phyloP scores from a whole-genome alignment of 108 stramenopile genomes.

The Poteriospumella lacustris region DNA sequence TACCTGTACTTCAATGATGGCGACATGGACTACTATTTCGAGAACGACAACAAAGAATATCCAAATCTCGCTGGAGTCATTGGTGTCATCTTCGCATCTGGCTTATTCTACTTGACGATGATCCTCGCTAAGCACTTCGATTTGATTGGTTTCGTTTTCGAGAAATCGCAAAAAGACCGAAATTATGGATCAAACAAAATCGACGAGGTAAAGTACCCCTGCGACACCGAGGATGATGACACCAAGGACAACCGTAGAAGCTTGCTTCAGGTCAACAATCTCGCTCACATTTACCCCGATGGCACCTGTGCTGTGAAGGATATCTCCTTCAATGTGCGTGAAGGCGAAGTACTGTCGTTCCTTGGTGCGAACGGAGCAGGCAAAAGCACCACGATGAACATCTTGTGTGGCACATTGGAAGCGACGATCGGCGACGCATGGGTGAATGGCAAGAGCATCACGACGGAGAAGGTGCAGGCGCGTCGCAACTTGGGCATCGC shows the following conservation, averaged over 20 bases:
- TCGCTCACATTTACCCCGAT: conserved; percentile 30
- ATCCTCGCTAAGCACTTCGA: conserved; percentile 16
- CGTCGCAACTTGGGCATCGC: conserved; percentile 19
- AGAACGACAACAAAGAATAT: not conserved
- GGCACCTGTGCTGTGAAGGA: conserved; percentile 30
- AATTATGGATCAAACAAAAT: not conserved
- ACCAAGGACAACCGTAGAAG: too few species aligned
- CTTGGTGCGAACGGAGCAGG: conserved; percentile 29
- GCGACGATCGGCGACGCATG: conserved; percentile 3
- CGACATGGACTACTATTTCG: conserved; percentile 20
- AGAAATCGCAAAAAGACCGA: not conserved
- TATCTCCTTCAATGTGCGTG: conserved; percentile 12
- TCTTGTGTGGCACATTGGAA: conserved; percentile 24
- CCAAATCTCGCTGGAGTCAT: conserved; percentile 3
- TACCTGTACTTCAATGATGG: conserved; percentile 4
- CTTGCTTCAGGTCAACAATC: conserved; percentile 4
- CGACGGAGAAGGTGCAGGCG: not conserved
- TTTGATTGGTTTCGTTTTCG: not conserved
- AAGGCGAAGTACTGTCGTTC: conserved; percentile 28
- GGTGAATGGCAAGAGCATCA: conserved; percentile 24
- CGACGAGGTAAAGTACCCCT: not conserved
- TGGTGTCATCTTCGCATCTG: not conserved
- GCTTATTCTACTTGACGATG: not conserved
- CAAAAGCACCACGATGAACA: not conserved
- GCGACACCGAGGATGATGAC: not conserved